Conservation (phyloP, 768 basidiomycete species). For the Kondoa malvinella region DNA sequence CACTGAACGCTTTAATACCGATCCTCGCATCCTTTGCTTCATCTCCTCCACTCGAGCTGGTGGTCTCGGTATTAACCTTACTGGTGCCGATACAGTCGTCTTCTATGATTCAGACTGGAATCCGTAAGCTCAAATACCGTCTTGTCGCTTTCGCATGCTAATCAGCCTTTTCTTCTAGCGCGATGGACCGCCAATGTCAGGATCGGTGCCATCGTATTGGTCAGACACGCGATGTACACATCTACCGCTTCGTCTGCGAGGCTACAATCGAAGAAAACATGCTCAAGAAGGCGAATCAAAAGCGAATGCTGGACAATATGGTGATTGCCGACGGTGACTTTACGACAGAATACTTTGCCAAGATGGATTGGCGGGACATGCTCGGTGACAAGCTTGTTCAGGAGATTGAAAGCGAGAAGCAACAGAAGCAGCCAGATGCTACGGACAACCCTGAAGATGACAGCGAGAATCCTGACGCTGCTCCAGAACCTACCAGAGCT, state of each 20-base stretch:
- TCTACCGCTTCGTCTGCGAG: conserved; percentile 78
- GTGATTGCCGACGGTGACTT: conserved; percentile 90
- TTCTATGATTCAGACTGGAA: conserved; percentile 38
- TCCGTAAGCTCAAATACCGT: conserved; percentile 21
- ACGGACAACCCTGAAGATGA: conserved; percentile 22
- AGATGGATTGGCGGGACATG: conserved; percentile 63
- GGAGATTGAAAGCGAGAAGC: conserved; percentile 22
- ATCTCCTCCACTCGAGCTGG: conserved; percentile 36
- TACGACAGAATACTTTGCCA: conserved; percentile 35
- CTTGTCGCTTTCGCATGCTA: background rate
- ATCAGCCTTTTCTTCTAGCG: background rate
- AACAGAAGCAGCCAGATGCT: conserved; percentile 21
- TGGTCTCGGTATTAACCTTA: conserved; percentile 75
- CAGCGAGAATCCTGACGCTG: background rate
- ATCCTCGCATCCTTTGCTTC: conserved; percentile 34
- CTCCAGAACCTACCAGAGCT: conserved; percentile 24
- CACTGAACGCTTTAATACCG: conserved; percentile 37
- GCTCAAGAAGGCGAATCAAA: conserved; percentile 94
- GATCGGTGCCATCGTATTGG: conserved; percentile 32
- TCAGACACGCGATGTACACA: conserved; percentile 73
- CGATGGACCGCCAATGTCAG: conserved; percentile 37
- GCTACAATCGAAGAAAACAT: conserved; percentile 92
- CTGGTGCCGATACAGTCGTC: conserved; percentile 37
- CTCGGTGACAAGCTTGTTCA: conserved; percentile 42
- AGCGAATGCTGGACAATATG: conserved; percentile 70